Base-by-base conservation (phyloP, 2,329 filamentous ascomycete species). In the Botryotinia globosa region DNA sequence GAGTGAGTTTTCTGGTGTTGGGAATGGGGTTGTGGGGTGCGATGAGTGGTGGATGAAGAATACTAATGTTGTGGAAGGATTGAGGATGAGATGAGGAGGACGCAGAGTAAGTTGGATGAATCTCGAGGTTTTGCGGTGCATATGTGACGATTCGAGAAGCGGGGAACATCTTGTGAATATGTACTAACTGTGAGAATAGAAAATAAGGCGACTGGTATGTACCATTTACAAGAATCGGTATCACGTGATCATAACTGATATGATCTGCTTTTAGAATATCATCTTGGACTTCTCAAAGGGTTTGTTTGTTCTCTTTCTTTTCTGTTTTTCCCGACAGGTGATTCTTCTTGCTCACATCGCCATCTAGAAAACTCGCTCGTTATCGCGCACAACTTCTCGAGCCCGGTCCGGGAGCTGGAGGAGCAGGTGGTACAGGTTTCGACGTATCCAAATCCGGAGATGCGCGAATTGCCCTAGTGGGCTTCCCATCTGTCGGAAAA, bases 41-140 rank as follows among this genome's bases (percentile, higher is more conserved):
- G 18, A 34, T 51, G 63, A 39, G 14, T 9, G 66, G 61, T 76
- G 32, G 66, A 54, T 37, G 76, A 69, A 39, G 64, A 25, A 25
- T 66, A 54, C 63, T 72, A 68, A 67, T 37, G 44, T 3, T 71
- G n/a, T 64, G 25, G 59, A 78, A 98, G 95, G 90, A 99, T 99
- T 80, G 96, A 99, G 89, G 94, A 97, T 85, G 96, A 99, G 91
- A 99, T 99, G 96, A 91, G 89, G 83, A 95, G 89, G 90, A 99
- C 96, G 80, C 96, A 99, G 86, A 99, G 95, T 97, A 89, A 86
- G 89, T 77, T 34, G 9, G 10, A 16, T 20, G 25, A 25, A 22
- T 8, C 44, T 37, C 12, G 63, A 29, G 62, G 12, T 8, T 34
- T 37, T 9, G 12, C 10, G 32, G 8, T 65, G 5, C 5, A 34